These are phyloP conservation scores for Lotus japonicus DNA, from an alignment of 306 rosid species.

Conservation along the genomic window DNA sequence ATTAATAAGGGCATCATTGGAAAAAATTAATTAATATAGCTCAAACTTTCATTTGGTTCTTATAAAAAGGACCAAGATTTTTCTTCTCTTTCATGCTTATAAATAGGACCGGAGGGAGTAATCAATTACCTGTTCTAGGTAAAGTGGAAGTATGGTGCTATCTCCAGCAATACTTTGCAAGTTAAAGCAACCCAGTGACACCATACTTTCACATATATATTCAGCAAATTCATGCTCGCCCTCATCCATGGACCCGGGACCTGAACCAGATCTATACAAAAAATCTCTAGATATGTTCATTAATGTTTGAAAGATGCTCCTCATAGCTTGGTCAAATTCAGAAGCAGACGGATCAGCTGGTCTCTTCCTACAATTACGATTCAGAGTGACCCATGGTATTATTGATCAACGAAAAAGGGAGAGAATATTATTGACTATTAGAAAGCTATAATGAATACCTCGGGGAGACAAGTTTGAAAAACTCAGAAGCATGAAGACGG, in stretches of 20 bases:
- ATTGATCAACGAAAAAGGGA: background rate
- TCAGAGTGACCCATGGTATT: conserved; percentile 19
- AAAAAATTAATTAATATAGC: too few species aligned
- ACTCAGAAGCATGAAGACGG: conserved; percentile 92
- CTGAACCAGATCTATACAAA: conserved; percentile 51
- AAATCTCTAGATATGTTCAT: conserved; percentile 73
- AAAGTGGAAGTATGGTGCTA: conserved; percentile 44
- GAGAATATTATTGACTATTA: background rate
- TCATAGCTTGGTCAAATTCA: conserved; percentile 79
- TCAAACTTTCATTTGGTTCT: too few species aligned
- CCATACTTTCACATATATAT: conserved; percentile 84
- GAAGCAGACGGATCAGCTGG: conserved; percentile 56
- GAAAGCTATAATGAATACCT: conserved; percentile 47
- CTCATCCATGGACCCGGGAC: conserved; percentile 54
- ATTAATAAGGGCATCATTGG: too few species aligned
- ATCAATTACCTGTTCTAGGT: conserved; percentile 68
- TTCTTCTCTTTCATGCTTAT: too few species aligned
- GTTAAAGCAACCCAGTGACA: conserved; percentile 73
- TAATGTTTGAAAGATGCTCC: conserved; percentile 55
- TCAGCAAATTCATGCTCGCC: conserved; percentile 74
- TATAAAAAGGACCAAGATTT: too few species aligned
- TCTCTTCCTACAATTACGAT: conserved; percentile 62
- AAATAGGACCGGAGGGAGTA: too few species aligned
- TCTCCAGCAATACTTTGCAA: conserved; percentile 79
- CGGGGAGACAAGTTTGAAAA: conserved; percentile 82